phyloP scores from a whole-genome alignment of 306 rosid genomes.

The Prunus dulcis region DNA sequence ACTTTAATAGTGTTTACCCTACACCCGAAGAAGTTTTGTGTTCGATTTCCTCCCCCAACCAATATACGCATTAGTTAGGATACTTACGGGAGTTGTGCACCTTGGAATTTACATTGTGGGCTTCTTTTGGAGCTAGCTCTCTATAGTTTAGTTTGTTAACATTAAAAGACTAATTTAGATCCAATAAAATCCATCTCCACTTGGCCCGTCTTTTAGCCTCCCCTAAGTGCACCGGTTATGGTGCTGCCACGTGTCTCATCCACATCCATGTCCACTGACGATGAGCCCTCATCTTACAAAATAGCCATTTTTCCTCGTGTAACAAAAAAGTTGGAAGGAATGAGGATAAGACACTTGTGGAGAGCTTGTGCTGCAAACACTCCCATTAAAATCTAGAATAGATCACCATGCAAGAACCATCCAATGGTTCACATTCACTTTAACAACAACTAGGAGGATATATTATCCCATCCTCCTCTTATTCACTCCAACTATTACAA shows the following conservation, averaged over 20 bases:
- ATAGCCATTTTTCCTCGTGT: constrained; percentile 2
- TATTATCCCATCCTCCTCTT: constrained; percentile 24
- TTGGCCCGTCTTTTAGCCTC: neutral
- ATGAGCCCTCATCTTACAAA: constrained; percentile 32
- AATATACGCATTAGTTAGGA: no score
- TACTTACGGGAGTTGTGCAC: neutral
- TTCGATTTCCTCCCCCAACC: no score
- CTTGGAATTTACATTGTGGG: neutral
- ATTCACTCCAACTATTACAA: neutral
- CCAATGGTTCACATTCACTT: constrained; percentile 32
- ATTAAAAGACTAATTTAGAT: neutral
- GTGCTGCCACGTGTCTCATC: constrained; percentile 34
- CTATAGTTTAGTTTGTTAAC: neutral
- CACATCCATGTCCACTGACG: constrained; percentile 27
- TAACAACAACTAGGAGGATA: constrained; percentile 16
- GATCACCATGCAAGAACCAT: constrained; percentile 23
- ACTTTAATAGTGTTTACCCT: no score
- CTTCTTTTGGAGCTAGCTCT: neutral
- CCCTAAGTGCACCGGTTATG: constrained; percentile 23
- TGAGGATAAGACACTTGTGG: constrained; percentile 72
- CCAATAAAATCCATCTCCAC: neutral
- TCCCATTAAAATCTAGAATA: constrained; percentile 12
- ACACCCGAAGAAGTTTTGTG: no score
- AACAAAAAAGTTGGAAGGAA: constrained; percentile 1
- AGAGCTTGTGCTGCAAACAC: constrained; percentile 46